phyloP scores from a whole-genome alignment of 2,329 filamentous ascomycete species.

The Trichophyton equinum region DNA sequence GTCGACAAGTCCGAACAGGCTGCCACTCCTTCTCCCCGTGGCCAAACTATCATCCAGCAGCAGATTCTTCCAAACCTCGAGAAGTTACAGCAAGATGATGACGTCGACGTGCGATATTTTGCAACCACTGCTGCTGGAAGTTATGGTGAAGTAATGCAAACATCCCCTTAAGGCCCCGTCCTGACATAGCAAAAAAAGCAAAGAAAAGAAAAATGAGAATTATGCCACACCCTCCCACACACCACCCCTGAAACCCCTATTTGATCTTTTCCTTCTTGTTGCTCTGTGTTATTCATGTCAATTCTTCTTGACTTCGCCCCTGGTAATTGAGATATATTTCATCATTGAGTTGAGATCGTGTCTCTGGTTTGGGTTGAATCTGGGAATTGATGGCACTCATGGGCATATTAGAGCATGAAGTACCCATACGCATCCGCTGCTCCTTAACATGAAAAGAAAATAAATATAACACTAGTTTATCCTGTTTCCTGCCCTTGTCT shows the following conservation, averaged over 20 bases:
- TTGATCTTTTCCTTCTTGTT: neutral
- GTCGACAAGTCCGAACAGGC: conserved; percentile 61
- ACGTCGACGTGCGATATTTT: conserved; percentile 97
- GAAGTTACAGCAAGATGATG: conserved; percentile 92
- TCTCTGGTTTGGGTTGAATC: neutral
- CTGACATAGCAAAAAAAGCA: conserved; percentile 18
- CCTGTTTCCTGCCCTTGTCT: neutral
- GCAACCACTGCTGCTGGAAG: conserved; percentile 70
- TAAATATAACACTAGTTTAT: neutral
- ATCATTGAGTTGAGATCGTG: neutral
- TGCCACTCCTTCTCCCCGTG: conserved; percentile 50
- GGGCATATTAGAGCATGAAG: neutral
- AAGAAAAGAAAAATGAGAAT: conserved; percentile 9
- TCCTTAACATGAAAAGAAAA: neutral
- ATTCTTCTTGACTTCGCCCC: neutral
- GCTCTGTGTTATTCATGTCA: neutral
- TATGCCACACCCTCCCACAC: neutral
- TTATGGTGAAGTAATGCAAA: conserved; percentile 43
- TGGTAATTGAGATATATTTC: neutral
- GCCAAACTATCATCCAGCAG: conserved; percentile 69
- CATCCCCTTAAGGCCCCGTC: conserved; percentile 27
- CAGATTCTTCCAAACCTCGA: conserved; percentile 79
- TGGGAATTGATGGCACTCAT: neutral
- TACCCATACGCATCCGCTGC: neutral
- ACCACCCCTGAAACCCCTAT: neutral